Base-by-base conservation (phyloP, 768 basidiomycete genomes). In the Naganishia vishniacii region DNA sequence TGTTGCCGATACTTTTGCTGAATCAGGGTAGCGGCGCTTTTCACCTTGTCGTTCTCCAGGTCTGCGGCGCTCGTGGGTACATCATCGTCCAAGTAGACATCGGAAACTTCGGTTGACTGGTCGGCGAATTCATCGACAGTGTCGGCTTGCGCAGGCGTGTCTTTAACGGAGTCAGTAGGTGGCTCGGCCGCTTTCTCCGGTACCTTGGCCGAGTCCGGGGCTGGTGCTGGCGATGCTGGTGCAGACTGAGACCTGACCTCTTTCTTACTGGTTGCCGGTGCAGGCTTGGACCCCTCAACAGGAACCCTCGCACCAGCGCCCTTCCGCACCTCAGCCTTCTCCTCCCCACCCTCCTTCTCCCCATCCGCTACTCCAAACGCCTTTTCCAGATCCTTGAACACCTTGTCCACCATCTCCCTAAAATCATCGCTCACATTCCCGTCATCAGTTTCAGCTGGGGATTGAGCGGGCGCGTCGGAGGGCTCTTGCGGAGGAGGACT, bases 1-100 rank as follows among this genome's bases (percentile, higher is more conserved):
- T 67, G 61, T 41, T 56, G 42, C 2, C 61, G 41, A 40, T 67
- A 67, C 45, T 63, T 46, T n/a, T 51, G 49, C 46, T 67, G 65
- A 42, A 63, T 58, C 48, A 63, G 34, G 29, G 40, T 51, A 9
- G 62, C 62, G 12, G 62, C 51, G 28, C 26, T 51, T 53, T 63
- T 18, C 8, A 49, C 41, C 29, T 63, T 63, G 28, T 53, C 62
- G 32, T 47, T 40, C 45, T 63, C 37, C 40, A 63, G 41, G 9
- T 64, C 63, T 28, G 51, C 63, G 18, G 63, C 56, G 32, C 44
- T 37, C n/a, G 48, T 23, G 32, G 63, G 63, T 11, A 64, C 44
- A 4, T 64, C 63, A 44, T 64, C 48, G 28, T 63, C 63, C 25
- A 23, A 51, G 18, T 42, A 18, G 8, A 34, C 37, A 37, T 34